Conservation (phyloP, 2,329 filamentous ascomycete genomes). For the Thelonectria olida region DNA sequence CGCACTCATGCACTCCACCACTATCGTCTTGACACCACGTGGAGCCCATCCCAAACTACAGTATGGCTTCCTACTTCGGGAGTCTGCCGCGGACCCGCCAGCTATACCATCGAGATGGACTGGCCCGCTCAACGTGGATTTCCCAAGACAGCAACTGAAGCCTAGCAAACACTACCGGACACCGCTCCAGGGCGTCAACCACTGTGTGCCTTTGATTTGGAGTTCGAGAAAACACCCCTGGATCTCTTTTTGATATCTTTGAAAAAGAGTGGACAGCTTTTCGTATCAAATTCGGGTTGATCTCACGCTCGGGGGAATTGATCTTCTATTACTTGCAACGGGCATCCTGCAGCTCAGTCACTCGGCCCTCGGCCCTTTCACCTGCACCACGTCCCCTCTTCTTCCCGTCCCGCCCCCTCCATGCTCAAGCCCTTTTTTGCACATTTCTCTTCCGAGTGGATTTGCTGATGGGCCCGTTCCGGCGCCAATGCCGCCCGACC, state of each 20-base stretch:
- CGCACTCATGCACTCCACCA: constrained; percentile 33
- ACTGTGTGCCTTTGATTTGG: not conserved
- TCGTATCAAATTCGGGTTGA: not conserved
- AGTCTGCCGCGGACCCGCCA: constrained; percentile 41
- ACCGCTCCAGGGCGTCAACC: not conserved
- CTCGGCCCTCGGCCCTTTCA: constrained; percentile 22
- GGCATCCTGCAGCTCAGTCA: constrained; percentile 11
- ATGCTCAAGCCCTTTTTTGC: constrained; percentile 13
- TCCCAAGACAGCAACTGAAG: constrained; percentile 15
- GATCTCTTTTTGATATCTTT: not conserved
- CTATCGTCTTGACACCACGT: constrained; percentile 40
- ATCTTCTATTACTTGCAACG: not conserved
- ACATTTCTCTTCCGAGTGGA: constrained; percentile 19
- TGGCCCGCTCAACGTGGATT: constrained; percentile 28
- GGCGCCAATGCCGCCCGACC: constrained; percentile 39
- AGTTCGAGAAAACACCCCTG: constrained; percentile 3
- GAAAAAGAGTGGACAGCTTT: not conserved
- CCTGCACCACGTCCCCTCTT: not conserved
- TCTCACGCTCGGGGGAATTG: not conserved
- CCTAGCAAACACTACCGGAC: constrained; percentile 19
- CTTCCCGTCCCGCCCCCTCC: constrained; percentile 10
- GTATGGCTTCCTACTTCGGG: constrained; percentile 38
- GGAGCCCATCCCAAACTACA: constrained; percentile 39
- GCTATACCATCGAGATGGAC: constrained; percentile 28
- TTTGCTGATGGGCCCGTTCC: constrained; percentile 34